Evolutionary conservation across 78 protist species (phyloP), one percentile per base, ranked within the genome.

Genomic region (Dictyostelium firmibasis): DNA sequence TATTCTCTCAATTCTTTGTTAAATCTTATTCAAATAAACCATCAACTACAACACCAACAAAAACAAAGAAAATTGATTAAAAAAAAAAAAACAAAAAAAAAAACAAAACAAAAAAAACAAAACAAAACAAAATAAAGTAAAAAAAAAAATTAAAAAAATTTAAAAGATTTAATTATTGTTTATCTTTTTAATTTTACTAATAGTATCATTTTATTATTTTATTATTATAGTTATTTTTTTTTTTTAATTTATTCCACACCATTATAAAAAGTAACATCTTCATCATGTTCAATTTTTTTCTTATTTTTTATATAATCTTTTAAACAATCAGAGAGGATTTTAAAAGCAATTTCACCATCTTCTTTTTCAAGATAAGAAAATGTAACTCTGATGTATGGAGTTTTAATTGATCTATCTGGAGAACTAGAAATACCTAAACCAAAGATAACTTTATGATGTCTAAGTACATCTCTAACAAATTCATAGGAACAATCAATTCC

Each of bases 1-100:
- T 92, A 44, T 92, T 92, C 76, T 35, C 91, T 5, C 53, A 53
- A 31, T 92, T 92, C 91, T 92, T 47, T 31, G 38, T n/a, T 11
- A 82, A 75, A 62, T 85, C 96, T 33, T 92, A 92, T 78, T 38
- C 74, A 35, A 33, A 16, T 23, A 23, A 18, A 64, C 36, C 29
- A 23, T 23, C 74, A 23, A 23, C 25, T 6, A 20, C 69, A 18
- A 29, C 87, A 3, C 60, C 79, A 50, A 50, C 35, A 29, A 83
- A n/a, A 50, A 50, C 35, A 29, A 83, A 10, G 20, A 83, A 83
- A 27, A 16, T 64, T 64, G 75, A 83, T 50, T 83, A 83, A 83
- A 83, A 14, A 33, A 70, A 31, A 70, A 31, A 31, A 69, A 27
- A 25, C 3, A 69, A 20, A 69, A 69, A 29, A 25, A 69, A 69